These are phyloP conservation scores for Lunularia cruciata DNA, from an alignment of 225 moss, liverwort and hornwort genomes.

Conservation along the genomic window DNA sequence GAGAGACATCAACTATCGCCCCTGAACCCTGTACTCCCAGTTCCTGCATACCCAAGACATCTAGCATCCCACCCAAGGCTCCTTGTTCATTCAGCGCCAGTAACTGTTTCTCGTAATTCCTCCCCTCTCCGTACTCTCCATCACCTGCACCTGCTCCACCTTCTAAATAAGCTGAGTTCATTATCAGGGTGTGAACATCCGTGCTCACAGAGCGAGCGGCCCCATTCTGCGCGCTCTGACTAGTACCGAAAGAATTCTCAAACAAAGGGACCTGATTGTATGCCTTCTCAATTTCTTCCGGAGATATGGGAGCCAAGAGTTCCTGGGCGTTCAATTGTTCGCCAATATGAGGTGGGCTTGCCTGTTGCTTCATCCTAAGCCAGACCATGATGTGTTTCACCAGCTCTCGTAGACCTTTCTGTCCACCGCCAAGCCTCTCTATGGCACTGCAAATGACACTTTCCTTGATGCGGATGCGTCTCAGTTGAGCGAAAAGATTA, in stretches of 20 bases:
- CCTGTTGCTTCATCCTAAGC: slow-evolving; percentile 22
- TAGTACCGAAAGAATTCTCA: slow-evolving; percentile 5
- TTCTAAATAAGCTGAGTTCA: slow-evolving; percentile 8
- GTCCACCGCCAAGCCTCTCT: slow-evolving; percentile 44
- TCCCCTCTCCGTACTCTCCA: slow-evolving; percentile 21
- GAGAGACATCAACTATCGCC: background rate
- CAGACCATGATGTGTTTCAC: slow-evolving; percentile 31
- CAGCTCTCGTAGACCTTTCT: slow-evolving; percentile 37
- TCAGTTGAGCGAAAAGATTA: slow-evolving; percentile 23
- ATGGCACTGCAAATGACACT: slow-evolving; percentile 30
- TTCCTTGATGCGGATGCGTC: slow-evolving; percentile 34
- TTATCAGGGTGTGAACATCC: slow-evolving; percentile 17
- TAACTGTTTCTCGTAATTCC: slow-evolving; percentile 3
- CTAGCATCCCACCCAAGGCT: slow-evolving; percentile 9
- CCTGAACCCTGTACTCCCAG: slow-evolving; percentile 19
- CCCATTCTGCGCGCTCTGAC: slow-evolving; percentile 6
- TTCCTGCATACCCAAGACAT: slow-evolving; percentile 14
- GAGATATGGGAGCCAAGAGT: background rate
- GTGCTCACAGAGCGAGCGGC: background rate
- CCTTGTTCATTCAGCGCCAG: slow-evolving; percentile 5
- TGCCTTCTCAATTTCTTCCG: slow-evolving; percentile 17
- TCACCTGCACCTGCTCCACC: slow-evolving; percentile 19
- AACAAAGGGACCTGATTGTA: slow-evolving; percentile 12
- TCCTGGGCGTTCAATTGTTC: slow-evolving; percentile 9
- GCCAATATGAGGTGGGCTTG: background rate